Evolutionary conservation across 2,329 filamentous ascomycete genomes (phyloP).

Genomic region (Sordariomycetes sp.): DNA sequence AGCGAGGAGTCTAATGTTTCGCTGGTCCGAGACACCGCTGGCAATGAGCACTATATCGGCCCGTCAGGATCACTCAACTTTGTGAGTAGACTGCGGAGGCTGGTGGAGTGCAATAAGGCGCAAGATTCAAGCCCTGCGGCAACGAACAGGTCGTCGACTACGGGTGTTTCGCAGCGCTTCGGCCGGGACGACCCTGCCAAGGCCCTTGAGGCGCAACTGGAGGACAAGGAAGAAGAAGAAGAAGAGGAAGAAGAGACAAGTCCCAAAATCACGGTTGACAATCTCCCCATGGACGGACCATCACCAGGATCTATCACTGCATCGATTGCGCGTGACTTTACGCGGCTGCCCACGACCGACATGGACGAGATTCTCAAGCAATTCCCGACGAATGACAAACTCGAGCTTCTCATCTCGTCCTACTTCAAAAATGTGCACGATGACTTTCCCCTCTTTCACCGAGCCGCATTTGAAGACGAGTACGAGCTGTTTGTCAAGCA

Average conservation of each 20-base stretch:
- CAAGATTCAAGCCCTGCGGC: neutral
- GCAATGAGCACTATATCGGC: constrained; percentile 25
- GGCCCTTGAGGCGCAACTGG: constrained; percentile 15
- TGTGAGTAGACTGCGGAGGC: constrained; percentile 21
- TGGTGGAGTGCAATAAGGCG: constrained; percentile 11
- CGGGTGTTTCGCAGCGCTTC: neutral
- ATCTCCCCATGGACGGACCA: neutral
- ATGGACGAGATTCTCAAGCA: constrained; percentile 18
- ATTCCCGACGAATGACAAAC: constrained; percentile 14
- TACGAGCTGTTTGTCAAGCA: constrained; percentile 18
- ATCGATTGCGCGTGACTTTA: constrained; percentile 17
- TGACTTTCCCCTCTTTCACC: constrained; percentile 25
- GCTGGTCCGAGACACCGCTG: constrained; percentile 21
- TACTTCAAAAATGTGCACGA: constrained; percentile 25
- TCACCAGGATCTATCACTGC: constrained; percentile 17
- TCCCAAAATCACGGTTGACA: constrained; percentile 1
- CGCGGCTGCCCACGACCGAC: constrained; percentile 11
- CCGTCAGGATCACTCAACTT: constrained; percentile 26
- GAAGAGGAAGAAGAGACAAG: constrained; percentile 1
- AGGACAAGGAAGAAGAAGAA: constrained; percentile 7
- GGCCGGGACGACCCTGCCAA: constrained; percentile 10
- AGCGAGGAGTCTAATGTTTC: constrained; percentile 12
- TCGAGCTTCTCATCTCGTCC: constrained; percentile 20
- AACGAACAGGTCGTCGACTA: constrained; percentile 10
- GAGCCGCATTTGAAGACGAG: constrained; percentile 22